Conservation (phyloP, 495 filamentous ascomycete species). For the Hypoxylon lenormandii region DNA sequence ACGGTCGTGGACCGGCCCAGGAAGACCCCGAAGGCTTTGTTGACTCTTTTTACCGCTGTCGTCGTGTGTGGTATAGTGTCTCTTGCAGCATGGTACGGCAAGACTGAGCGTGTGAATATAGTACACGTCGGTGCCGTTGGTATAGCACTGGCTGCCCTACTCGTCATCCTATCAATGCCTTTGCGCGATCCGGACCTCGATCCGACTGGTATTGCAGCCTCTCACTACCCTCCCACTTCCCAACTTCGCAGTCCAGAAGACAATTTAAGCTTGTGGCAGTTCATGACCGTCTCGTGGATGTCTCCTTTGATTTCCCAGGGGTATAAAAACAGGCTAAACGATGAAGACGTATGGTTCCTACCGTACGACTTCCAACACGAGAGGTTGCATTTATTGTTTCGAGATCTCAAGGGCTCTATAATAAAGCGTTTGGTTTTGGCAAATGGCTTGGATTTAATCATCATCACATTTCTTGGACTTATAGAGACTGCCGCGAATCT, state of each 20-base stretch:
- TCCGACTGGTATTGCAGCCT: conserved; percentile 69
- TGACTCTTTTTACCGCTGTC: conserved; percentile 54
- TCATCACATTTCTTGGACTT: conserved; percentile 70
- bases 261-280: conserved; percentile 81
- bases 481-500: conserved; percentile 73
- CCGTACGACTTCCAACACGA: conserved; percentile 80
- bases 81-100: conserved; percentile 49
- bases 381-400: conserved; percentile 76
- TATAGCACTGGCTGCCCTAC: conserved; percentile 59
- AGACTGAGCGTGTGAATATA: conserved; percentile 50
- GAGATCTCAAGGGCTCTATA: conserved; percentile 77
- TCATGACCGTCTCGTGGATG: conserved; percentile 86
- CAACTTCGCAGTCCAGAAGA: conserved; percentile 83
- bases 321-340: conserved; percentile 71
- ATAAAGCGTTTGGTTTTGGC: conserved; percentile 74
- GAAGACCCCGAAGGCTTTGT: conserved; percentile 57
- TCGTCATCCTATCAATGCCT: conserved; percentile 76
- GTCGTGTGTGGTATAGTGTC: conserved; percentile 53
- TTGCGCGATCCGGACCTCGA: conserved; percentile 71
- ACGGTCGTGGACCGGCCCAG: conserved; percentile 64
- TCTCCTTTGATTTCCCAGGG: conserved; percentile 74
- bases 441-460: conserved; percentile 79
- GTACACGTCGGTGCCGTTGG: conserved; percentile 58
- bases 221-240: conserved; percentile 68
- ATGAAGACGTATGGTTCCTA: conserved; percentile 82